Base-by-base conservation (phyloP, 208 protist species). In the Naegleria gruberi region DNA sequence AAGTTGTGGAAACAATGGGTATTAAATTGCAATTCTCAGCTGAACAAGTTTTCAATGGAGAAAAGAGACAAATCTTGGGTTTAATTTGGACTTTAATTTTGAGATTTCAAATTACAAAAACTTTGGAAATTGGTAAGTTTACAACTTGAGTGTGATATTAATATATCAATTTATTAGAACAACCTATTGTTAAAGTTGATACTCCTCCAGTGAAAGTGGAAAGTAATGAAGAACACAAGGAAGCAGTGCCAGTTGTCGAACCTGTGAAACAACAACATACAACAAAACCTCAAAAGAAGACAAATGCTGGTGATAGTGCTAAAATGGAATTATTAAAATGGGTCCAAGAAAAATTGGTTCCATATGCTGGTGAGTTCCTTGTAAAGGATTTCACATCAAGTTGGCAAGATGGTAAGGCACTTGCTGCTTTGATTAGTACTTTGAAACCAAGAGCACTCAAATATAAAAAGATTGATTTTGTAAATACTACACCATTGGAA, bases 41-140 rank as follows among this genome's bases (percentile, higher is more conserved):
- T 46, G 51, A 89, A 77, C 43, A 89, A 19, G 23, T 89, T 37
- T 47, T 77, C 12, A 37, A 89, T 89, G 40, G 34, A 26, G 41
- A 89, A 30, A 37, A 41, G 40, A 89, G 51, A 45, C 34, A 41
- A 34, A 77, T 89, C 19, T 42, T 89, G 30, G 86, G 86, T 89
- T 89, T 89, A 5, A 77, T 89, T 81, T 89, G 86, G 86, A 89
- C 40, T n/a, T 46, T 89, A 34, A 89, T 89, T 77, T 77, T 89
- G 34, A 65, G 41, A 46, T 89, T 41, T 77, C 86, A 89, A 89
- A 89, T 89, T 42, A 87, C 8, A 5, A 87, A 87, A 41, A 15
- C 30, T 77, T 77, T 77, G 30, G 65, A 77, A 77, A 55, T 46
- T 82, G n/a, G 40, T 44, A 83, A 83, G 77, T 19, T 4, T 40